Evolutionary conservation across 441 rosid genomes (phyloP).

Genomic region (Eruca vesicaria): DNA sequence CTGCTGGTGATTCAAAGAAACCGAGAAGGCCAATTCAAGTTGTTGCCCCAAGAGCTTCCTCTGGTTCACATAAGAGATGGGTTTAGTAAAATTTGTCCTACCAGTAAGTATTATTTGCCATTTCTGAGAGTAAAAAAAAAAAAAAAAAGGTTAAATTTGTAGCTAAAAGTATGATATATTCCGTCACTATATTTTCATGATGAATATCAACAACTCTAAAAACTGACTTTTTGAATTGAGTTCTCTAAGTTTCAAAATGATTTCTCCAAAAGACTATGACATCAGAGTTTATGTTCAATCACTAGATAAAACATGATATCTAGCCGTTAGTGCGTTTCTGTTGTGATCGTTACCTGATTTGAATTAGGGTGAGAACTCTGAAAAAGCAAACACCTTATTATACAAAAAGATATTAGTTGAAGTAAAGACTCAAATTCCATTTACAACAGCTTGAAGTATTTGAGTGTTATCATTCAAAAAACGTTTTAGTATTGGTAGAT

Average conservation of each 20-base stretch:
- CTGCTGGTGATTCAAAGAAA: slow-evolving; percentile 53
- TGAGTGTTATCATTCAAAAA: neutral
- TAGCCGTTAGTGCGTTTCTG: neutral
- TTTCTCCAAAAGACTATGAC: neutral
- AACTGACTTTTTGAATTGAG: neutral
- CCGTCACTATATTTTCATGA: neutral
- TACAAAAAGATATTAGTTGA: neutral
- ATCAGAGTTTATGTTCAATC: neutral
- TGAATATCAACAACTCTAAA: neutral
- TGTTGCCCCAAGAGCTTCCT: slow-evolving; percentile 39
- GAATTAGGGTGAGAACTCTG: neutral
- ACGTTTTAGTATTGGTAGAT: neutral
- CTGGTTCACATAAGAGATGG: slow-evolving; percentile 65
- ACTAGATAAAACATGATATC: neutral
- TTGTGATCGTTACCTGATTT: neutral
- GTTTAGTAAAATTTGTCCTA: slow-evolving; percentile 38
- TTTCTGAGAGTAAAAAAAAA: neutral
- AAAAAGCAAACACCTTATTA: neutral
- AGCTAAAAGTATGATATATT: neutral
- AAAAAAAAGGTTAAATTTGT: neutral
- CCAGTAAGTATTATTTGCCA: neutral
- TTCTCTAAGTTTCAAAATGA: neutral
- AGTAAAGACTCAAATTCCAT: neutral
- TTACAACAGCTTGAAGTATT: neutral
- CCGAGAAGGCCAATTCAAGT: slow-evolving; percentile 46